Conservation (phyloP, 2,329 filamentous ascomycete genomes). For the Alternaria brassicae region DNA sequence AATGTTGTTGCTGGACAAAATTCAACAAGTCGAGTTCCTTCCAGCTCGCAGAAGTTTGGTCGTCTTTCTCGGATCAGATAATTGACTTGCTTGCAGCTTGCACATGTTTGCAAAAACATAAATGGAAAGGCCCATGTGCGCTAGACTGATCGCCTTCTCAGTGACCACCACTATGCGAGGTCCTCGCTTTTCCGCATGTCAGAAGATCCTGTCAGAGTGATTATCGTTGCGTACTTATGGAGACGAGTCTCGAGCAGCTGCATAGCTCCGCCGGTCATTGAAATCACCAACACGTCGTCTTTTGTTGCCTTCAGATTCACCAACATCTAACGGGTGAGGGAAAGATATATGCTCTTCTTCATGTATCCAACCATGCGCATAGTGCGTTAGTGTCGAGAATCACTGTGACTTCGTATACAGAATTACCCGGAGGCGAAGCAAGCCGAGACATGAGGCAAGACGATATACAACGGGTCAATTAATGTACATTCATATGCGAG, state of each 20-base stretch:
- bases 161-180: too few species aligned
- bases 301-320: not conserved
- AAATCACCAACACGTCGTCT: not conserved
- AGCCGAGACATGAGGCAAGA: slow-evolving; percentile 19
- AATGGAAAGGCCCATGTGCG: too few species aligned
- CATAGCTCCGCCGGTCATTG: not conserved
- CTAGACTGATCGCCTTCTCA: too few species aligned
- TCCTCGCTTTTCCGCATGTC: not conserved
- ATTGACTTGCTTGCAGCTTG: not conserved
- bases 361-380: not conserved
- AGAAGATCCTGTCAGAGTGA: not conserved
- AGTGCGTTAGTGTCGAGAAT: not conserved
- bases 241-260: not conserved
- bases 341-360: slow-evolving; percentile 5
- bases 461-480: slow-evolving; percentile 20
- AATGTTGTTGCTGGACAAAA: too few species aligned
- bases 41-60: not conserved
- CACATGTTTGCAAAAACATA: too few species aligned
- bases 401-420: slow-evolving; percentile 13
- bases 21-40: not conserved
- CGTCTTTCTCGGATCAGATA: not conserved
- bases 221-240: not conserved
- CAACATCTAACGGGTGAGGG: slow-evolving; percentile 1
- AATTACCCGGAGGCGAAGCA: slow-evolving; percentile 24
- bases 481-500: slow-evolving; percentile 31